Evolutionary conservation across 2,329 filamentous ascomycete genomes (phyloP).

Genomic region (Salinomyces thailandicus): DNA sequence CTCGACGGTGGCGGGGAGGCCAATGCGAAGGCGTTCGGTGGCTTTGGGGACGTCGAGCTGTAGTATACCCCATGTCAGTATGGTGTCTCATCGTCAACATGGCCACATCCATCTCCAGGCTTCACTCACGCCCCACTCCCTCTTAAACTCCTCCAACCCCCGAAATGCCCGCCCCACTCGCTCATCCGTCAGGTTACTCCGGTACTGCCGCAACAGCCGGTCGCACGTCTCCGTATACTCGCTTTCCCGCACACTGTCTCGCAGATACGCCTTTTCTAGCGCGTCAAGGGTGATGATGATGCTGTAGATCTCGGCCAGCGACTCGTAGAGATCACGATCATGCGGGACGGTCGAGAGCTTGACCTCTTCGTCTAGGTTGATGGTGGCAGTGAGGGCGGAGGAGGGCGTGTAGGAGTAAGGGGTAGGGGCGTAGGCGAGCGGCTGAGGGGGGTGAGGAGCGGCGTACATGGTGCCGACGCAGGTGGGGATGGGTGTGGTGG

Average conservation of each 20-base stretch:
- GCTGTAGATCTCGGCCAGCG: constrained; percentile 92
- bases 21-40: constrained; percentile 82
- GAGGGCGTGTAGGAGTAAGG: constrained; percentile 88
- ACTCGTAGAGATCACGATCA: constrained; percentile 89
- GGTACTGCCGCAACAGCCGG: constrained; percentile 89
- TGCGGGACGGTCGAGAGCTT: constrained; percentile 78
- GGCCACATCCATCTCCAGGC: neutral
- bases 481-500: no score
- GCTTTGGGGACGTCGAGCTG: constrained; percentile 91
- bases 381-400: constrained; percentile 69
- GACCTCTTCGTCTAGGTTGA: constrained; percentile 93
- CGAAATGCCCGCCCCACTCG: constrained; percentile 80
- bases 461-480: constrained; percentile 31
- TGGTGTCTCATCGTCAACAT: no score
- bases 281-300: constrained; percentile 94
- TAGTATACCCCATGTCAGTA: no score
- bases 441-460: constrained; percentile 43
- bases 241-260: constrained; percentile 81
- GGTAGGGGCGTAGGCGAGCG: constrained; percentile 74
- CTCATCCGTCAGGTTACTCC: constrained; percentile 83
- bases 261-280: constrained; percentile 90
- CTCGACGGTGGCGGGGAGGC: constrained; percentile 75
- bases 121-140: constrained; percentile 72
- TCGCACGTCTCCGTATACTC: constrained; percentile 97
- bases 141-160: constrained; percentile 82